Evolutionary conservation across 345 rosid genomes (phyloP), one percentile per base, ranked within the genome.

Genomic region (Arabis hirsuta): DNA sequence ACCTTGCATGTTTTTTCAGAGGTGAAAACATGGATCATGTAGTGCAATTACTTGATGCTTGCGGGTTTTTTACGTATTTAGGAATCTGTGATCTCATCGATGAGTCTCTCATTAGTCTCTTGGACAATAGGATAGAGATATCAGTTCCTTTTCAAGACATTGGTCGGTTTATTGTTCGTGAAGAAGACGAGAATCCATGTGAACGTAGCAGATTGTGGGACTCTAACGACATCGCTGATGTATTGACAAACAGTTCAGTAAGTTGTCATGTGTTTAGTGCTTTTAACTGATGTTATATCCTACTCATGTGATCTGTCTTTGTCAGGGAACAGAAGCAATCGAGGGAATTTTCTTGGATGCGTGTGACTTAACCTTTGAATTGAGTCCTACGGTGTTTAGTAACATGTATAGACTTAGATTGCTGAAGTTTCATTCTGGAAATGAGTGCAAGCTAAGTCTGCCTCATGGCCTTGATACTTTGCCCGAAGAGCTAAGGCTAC

Each of bases 81-180:
- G 81, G 77, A 13, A 62, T 84, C 3, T 61, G 69, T 50, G 72
- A 32, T 34, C 85, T 84, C 5, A 41, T 74, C 2, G 68, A 79
- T 0, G 83, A 77, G 48, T 77, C 79, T 36, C 78, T 79, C 8
- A 58, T 77, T 13, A 69, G 32, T 34, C 32, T 83, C 41, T 1
- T 31, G 12, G 6, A 50, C n/a, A 29, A 55, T 5, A 42, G 0
- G 22, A 68, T 81, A 56, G 39, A 48, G 11, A 76, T 72, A 0
- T 78, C 78, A 19, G 41, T 61, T 55, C 72, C 80, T 19, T 53
- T 74, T 12, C 80, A 67, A 71, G 84, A 67, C 12, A 39, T 74
- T 19, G 78, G 73, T 14, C 44, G 69, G 1, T 56, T 62, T 55
- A 13, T 74, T 46, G 80, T 74, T 38, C 5, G 3, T 5, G 43